phyloP scores from a whole-genome alignment of 208 protist genomes.

The Wallacemonas collosoma region DNA sequence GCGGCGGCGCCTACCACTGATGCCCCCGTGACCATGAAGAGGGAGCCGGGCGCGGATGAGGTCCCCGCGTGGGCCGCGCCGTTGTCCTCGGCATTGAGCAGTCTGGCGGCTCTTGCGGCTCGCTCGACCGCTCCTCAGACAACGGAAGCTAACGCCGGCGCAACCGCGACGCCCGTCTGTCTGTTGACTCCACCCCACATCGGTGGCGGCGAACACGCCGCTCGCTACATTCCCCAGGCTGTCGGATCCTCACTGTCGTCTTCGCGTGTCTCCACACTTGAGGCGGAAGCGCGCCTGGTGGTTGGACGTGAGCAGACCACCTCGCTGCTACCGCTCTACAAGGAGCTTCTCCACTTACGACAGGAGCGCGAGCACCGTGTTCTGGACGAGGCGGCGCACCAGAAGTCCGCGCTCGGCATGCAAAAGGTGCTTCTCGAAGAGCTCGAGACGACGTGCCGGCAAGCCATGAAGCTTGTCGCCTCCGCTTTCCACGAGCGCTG shows the following conservation, averaged over 20 bases:
- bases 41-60: background rate
- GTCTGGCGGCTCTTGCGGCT: background rate
- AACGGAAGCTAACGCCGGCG: too few relatives aligned
- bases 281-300: conserved; percentile 44
- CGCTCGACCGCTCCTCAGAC: too few relatives aligned
- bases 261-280: conserved; percentile 2
- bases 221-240: background rate
- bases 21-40: background rate
- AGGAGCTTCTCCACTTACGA: conserved; percentile 55
- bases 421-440: conserved; percentile 23
- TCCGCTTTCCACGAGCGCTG: background rate
- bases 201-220: background rate
- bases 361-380: conserved; percentile 16
- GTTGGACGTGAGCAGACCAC: conserved; percentile 40
- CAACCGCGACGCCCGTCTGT: background rate
- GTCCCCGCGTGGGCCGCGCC: background rate
- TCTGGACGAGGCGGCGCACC: conserved; percentile 22
- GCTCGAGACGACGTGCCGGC: conserved; percentile 18
- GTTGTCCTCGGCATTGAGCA: background rate
- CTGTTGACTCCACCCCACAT: background rate
- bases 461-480: background rate
- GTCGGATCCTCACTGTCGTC: background rate
- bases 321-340: conserved; percentile 54
- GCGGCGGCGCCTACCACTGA: too few relatives aligned
- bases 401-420: conserved; percentile 13